Conservation (phyloP, 192 early-diverging fungal species). For the Phlyctochytrium planicorne region DNA sequence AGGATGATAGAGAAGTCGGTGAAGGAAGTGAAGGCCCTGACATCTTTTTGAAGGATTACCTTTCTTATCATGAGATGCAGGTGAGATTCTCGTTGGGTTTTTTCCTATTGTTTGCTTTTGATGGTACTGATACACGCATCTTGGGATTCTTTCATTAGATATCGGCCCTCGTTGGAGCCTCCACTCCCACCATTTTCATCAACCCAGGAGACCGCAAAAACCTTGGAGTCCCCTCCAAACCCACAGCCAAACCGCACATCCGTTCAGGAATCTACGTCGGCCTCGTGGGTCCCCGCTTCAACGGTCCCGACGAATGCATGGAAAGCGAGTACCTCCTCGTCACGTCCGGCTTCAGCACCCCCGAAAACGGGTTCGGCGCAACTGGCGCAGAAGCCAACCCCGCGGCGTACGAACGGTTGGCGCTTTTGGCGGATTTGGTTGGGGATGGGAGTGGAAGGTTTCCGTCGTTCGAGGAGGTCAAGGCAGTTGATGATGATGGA, state of each 20-base stretch:
- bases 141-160: too few species aligned
- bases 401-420: background rate
- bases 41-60: conserved; percentile 25
- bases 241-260: background rate
- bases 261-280: conserved; percentile 28
- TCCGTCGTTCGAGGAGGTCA: background rate
- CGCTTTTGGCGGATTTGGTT: conserved; percentile 1
- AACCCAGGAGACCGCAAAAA: conserved; percentile 30
- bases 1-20: conserved; percentile 9
- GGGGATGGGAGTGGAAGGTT: background rate
- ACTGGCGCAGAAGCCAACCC: background rate
- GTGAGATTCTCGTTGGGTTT: too few species aligned
- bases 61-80: conserved; percentile 36
- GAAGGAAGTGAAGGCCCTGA: background rate
- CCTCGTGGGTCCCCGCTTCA: conserved; percentile 32
- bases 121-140: too few species aligned
- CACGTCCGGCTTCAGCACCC: background rate
- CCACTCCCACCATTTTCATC: conserved; percentile 31
- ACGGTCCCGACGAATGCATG: conserved; percentile 19
- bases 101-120: too few species aligned
- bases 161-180: conserved; percentile 30
- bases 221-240: background rate
- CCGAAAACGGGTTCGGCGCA: conserved; percentile 1
- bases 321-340: conserved; percentile 20
- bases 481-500: background rate